These are phyloP conservation scores for Suillus hirtellus DNA, from an alignment of 768 basidiomycete genomes.

Conservation along the genomic window DNA sequence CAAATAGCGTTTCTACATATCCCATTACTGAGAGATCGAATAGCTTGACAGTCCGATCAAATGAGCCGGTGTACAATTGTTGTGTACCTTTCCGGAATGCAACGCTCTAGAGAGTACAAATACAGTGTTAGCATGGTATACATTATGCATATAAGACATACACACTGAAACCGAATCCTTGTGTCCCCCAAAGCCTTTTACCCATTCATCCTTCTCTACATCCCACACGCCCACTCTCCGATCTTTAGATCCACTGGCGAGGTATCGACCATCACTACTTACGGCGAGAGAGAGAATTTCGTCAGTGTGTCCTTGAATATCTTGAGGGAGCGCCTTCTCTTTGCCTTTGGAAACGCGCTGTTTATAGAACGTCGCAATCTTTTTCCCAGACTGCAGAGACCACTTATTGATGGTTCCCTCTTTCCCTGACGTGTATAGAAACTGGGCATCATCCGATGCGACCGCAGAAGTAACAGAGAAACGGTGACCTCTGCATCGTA, in stretches of 20 bases:
- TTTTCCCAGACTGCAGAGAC: conserved; percentile 68
- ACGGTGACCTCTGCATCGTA: conserved; percentile 73
- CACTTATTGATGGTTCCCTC: conserved; percentile 89
- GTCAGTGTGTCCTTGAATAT: conserved; percentile 77
- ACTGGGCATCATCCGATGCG: conserved; percentile 67
- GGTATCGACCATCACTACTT: conserved; percentile 79
- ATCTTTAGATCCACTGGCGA: conserved; percentile 89
- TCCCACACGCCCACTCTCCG: conserved; percentile 86
- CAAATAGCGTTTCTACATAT: conserved; percentile 95
- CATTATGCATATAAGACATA: conserved; percentile 24
- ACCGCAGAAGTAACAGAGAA: conserved; percentile 82
- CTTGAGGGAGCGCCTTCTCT: conserved; percentile 48
- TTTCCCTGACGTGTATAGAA: conserved; percentile 88
- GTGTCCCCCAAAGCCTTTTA: conserved; percentile 79
- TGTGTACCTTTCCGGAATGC: conserved; percentile 78
- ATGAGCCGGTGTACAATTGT: conserved; percentile 69
- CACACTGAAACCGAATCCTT: conserved; percentile 70
- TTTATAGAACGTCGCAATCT: conserved; percentile 61
- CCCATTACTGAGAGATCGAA: conserved; percentile 84
- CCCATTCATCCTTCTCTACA: conserved; percentile 69
- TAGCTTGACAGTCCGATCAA: conserved; percentile 88
- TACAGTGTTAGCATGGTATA: conserved; percentile 36
- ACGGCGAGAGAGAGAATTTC: conserved; percentile 83
- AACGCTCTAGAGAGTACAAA: conserved; percentile 45
- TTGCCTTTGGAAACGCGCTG: conserved; percentile 58